Base-by-base conservation (phyloP, 2,329 filamentous ascomycete genomes). In the Colletotrichum lentis region DNA sequence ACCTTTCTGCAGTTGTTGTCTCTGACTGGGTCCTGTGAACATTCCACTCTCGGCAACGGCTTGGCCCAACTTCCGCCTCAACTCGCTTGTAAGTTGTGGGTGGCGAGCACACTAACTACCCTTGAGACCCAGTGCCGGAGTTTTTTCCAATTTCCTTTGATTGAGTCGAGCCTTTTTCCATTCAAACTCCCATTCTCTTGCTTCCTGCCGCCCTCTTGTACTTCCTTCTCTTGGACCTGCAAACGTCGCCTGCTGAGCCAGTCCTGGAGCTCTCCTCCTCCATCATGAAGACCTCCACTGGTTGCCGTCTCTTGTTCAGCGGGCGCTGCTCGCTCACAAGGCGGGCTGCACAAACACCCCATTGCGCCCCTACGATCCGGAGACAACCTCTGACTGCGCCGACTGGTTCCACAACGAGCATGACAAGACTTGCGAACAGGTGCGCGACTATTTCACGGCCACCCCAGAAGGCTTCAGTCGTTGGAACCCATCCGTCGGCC, bases 381-480 rank as follows among this genome's bases (percentile, higher is more conserved):
- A 49, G 46, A 49, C 46, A 49, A 49, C 46, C 22, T 49, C 46
- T 5, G 46, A 49, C 22, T 49, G 46, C 46, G 46, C 46, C 46
- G 46, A 49, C 46, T 49, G 46, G 46, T 49, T 49, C 46, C 27
- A 49, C 22, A 49, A 49, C 22, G 46, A 49, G 5, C 12, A 49
- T 49, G 46, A 49, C 46, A 49, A 12, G 22, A 27, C 46, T 27
- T 49, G 12, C 12, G 46, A 49, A 49, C 27, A 22, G 46, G 46
- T 49, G 8, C 46, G 46, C 12, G 46, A 49, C 16, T 49, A 49
- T 22, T 49, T 49, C 46, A 49, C 2, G 22, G 46, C 27, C 27
- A 49, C 46, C 22, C 46, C 46, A 3, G 46, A 49, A 3, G 46
- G 27, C 12, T 49, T 49, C 46, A 49, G 46, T 12, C 12, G 22